Evolutionary conservation across 2,329 filamentous ascomycete species (phyloP), one percentile per base, ranked within the genome.

Genomic region (Lasiodiplodia citricola): DNA sequence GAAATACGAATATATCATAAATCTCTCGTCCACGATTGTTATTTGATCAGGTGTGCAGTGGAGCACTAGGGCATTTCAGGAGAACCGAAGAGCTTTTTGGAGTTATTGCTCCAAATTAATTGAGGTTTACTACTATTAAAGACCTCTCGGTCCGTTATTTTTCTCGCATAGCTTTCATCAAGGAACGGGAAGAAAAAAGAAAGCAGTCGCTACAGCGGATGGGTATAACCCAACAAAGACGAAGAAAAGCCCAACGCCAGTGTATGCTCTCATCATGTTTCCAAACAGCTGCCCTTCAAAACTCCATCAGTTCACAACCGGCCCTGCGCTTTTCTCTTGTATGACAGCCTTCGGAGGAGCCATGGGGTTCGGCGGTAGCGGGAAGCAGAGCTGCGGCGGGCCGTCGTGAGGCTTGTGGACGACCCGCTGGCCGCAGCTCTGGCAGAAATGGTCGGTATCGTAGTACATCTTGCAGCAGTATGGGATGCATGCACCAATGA

Each of bases 391-490:
- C 52, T 21, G 52, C 14, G 28, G 25, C 23, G 23, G 25, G 16
- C 25, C 52, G 8, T 55, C 52, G 8, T 55, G 52, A 3, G 52
- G 52, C 52, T 55, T 55, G 18, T 55, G 52, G 10, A n/a, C 52
- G 5, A 55, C 25, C 13, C 35, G 28, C 25, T n/a, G 10, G 52
- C 25, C 28, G 25, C 52, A 55, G 28, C 8, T n/a, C 52, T 31
- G 52, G 25, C 52, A 55, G 52, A 55, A 55, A n/a, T 55, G 52
- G 16, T 55, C 52, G 23, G 23, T 18, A 11, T 55, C 52, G 52
- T 37, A 55, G 52, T 55, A 55, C 52, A 55, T 37, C 14, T 35
- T n/a, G 28, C 52, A 55, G 8, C 52, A 55, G 52, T 55, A 55
- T 5, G 52, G 52, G 28, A 55, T 55, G 16, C 52, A 55, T 1